Percentiles rank a stretch among this genome's conserved stretches.
Conservation (phyloP, 2,329 filamentous ascomycete genomes). For the Anisogramma anomala region DNA sequence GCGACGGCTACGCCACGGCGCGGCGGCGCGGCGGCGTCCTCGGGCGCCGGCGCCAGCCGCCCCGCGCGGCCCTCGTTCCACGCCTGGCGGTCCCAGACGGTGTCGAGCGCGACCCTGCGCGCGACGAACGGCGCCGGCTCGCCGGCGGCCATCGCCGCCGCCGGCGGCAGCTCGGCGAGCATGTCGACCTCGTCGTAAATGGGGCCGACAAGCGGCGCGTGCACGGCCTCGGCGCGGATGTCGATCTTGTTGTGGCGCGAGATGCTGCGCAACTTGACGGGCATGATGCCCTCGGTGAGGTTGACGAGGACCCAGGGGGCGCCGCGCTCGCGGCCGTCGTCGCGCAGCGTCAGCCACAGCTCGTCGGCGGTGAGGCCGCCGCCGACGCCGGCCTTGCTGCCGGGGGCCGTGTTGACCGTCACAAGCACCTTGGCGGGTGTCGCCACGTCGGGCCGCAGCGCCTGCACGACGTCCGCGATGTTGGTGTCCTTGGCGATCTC, state of each 20-base stretch:
- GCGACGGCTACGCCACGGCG: slow-evolving; percentile 8
- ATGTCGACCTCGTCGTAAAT: not conserved
- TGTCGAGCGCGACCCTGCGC: slow-evolving; percentile 7
- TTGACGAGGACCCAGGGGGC: slow-evolving; percentile 26
- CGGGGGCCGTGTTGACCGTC: slow-evolving; percentile 17
- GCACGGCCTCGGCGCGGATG: slow-evolving; percentile 9
- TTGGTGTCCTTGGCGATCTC: slow-evolving; percentile 13
- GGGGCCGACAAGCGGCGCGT: slow-evolving; percentile 13
- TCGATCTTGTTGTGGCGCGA: slow-evolving; percentile 2
- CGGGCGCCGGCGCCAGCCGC: slow-evolving; percentile 2
- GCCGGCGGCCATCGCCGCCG: not conserved
- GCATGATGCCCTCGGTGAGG: slow-evolving; percentile 18
- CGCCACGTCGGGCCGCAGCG: slow-evolving; percentile 15
- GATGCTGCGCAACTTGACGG: not conserved
- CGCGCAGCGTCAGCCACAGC: slow-evolving; percentile 28
- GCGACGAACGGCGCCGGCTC: not conserved
- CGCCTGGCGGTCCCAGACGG: not conserved
- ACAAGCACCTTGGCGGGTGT: slow-evolving; percentile 25
- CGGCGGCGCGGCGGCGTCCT: not conserved
- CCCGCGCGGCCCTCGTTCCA: not conserved
- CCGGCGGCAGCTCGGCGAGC: not conserved
- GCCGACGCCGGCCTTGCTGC: slow-evolving; percentile 21
- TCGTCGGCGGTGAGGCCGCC: slow-evolving; percentile 21
- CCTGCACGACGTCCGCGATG: slow-evolving; percentile 17
- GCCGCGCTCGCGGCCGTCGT: slow-evolving; percentile 32